A percentile compares a stretch with the other conserved stretches of the same genome.
Conservation (phyloP, 306 rosid species). For the Luffa acutangula region DNA sequence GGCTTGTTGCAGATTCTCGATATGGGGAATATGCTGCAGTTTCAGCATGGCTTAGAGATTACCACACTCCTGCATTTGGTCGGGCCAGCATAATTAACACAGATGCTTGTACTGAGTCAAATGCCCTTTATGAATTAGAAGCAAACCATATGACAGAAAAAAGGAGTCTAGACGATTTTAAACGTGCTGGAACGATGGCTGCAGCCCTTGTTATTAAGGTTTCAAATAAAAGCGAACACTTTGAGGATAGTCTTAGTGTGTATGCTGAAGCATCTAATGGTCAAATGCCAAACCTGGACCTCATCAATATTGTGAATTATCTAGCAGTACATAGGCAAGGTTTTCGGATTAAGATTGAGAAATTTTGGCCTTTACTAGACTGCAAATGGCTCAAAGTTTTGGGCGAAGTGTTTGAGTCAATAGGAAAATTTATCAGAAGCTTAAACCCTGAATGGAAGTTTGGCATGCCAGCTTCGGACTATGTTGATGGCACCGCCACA, state of each 20-base stretch:
- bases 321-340: conserved; percentile 83
- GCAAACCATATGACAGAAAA: conserved; percentile 26
- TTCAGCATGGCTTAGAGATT: conserved; percentile 82
- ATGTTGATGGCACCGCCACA: conserved; percentile 80
- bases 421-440: conserved; percentile 49
- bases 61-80: conserved; percentile 58
- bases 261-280: conserved; percentile 93
- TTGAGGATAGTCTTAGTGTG: conserved; percentile 63
- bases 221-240: conserved; percentile 36
- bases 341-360: conserved; percentile 61
- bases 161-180: conserved; percentile 43
- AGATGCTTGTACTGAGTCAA: conserved; percentile 42
- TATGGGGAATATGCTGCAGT: conserved; percentile 76
- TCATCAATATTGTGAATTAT: conserved; percentile 78
- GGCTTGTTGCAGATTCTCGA: conserved; percentile 82
- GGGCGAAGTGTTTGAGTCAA: conserved; percentile 58
- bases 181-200: conserved; percentile 93
- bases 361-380: conserved; percentile 47
- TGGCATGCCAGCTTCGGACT: conserved; percentile 79
- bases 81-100: conserved; percentile 16
- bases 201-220: conserved; percentile 89
- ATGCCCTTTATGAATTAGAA: conserved; percentile 20
- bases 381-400: conserved; percentile 60
- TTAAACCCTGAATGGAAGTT: conserved; percentile 74
- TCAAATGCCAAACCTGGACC: conserved; percentile 96